A percentile compares a stretch with the other conserved stretches of the same genome.
These are phyloP conservation scores for Chlorella sp. DNA, from an alignment of 139 green algal genomes.

Conservation along the genomic window DNA sequence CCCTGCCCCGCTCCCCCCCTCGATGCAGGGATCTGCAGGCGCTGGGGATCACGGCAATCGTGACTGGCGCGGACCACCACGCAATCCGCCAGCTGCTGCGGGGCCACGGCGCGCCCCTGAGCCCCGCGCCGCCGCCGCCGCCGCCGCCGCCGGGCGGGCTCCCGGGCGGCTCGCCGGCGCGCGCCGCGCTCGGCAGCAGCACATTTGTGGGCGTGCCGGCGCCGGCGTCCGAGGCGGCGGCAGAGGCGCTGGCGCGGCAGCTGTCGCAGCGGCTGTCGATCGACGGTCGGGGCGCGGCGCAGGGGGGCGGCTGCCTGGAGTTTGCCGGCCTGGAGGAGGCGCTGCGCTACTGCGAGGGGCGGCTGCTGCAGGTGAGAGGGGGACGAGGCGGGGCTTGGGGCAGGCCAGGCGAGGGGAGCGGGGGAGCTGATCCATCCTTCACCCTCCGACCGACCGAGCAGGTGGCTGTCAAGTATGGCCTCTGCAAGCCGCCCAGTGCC, in stretches of 20 bases:
- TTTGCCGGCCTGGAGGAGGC: conserved; percentile 12
- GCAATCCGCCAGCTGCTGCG: conserved; percentile 11
- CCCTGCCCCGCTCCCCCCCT: too few relatives aligned
- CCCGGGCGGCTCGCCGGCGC: too few relatives aligned
- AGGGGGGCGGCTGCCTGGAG: conserved; percentile 9
- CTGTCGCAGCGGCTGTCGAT: not conserved
- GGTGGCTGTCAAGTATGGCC: conserved; percentile 6
- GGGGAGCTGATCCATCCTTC: too few relatives aligned
- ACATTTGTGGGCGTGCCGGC: too few relatives aligned
- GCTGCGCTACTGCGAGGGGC: conserved; percentile 6
- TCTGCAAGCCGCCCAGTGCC: conserved; percentile 7
- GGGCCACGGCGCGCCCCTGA: conserved; percentile 16
- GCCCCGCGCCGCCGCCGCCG: not conserved
- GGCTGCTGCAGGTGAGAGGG: conserved; percentile 20
- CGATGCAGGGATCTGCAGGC: conserved; percentile 19
- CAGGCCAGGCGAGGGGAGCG: too few relatives aligned
- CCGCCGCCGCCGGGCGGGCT: not conserved
- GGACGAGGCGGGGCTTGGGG: too few relatives aligned
- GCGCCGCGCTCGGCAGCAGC: too few relatives aligned
- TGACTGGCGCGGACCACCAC: conserved; percentile 1
- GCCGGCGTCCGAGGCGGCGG: not conserved
- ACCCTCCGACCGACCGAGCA: too few relatives aligned
- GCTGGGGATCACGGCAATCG: conserved; percentile 13
- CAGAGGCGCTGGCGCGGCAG: too few relatives aligned
- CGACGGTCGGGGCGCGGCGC: too few relatives aligned